A percentile compares a stretch with the other conserved stretches of the same genome.
phyloP scores from a whole-genome alignment of 2,329 filamentous ascomycete species.

The Rhinocladiella similis region DNA sequence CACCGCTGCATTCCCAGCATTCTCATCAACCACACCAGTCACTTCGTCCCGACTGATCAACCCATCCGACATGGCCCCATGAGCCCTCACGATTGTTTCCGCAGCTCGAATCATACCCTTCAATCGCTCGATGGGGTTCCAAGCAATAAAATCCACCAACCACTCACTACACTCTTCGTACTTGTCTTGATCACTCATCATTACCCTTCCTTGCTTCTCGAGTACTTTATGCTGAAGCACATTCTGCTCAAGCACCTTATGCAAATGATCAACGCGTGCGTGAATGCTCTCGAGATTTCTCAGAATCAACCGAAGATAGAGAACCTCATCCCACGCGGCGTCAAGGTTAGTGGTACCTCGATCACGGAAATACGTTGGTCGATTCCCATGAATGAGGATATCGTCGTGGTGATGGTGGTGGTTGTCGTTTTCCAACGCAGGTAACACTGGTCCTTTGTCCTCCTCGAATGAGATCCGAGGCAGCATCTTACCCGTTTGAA shows the following conservation, averaged over 20 bases:
- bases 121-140: not conserved
- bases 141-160: conserved; percentile 1
- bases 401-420: too few relatives aligned
- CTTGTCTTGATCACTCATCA: too few relatives aligned
- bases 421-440: too few relatives aligned
- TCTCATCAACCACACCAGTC: not conserved
- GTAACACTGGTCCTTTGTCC: too few relatives aligned
- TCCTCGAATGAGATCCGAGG: too few relatives aligned
- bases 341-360: not conserved
- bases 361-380: conserved; percentile 4
- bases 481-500: too few relatives aligned
- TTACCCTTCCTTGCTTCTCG: too few relatives aligned
- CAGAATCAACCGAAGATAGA: not conserved
- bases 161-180: not conserved
- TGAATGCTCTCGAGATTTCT: not conserved
- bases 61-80: not conserved
- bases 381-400: not conserved
- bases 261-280: not conserved
- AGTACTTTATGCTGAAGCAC: too few relatives aligned
- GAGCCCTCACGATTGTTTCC: conserved; percentile 1
- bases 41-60: not conserved
- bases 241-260: not conserved
- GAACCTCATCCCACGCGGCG: conserved; percentile 1
- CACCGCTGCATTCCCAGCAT: not conserved
- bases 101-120: not conserved